A percentile compares a stretch with the other conserved stretches of the same genome.
Evolutionary conservation across 2,329 filamentous ascomycete species (phyloP).

Genomic region (Bimuria novae-zelandiae): DNA sequence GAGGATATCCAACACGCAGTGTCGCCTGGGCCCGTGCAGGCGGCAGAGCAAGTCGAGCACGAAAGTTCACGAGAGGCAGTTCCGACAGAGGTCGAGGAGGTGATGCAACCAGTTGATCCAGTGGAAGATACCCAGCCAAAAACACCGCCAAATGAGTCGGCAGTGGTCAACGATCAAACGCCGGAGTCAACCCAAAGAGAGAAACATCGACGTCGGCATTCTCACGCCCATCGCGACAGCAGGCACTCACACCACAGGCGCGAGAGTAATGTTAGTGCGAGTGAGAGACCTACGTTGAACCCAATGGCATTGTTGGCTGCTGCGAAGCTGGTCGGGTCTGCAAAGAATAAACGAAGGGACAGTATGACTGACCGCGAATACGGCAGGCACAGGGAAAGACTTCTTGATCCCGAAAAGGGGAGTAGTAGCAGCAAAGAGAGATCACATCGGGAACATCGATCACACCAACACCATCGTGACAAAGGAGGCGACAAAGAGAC

Average conservation of each 20-base stretch:
- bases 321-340: slow-evolving; percentile 24
- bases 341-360: slow-evolving; percentile 36
- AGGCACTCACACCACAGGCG: slow-evolving; percentile 34
- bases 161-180: slow-evolving; percentile 28
- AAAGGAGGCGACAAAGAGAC: slow-evolving; percentile 33
- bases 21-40: neutral
- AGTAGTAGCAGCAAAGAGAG: slow-evolving; percentile 36
- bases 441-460: slow-evolving; percentile 31
- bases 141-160: slow-evolving; percentile 34
- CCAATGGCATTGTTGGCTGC: slow-evolving; percentile 23
- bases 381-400: slow-evolving; percentile 23
- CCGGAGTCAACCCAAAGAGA: slow-evolving; percentile 27
- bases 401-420: slow-evolving; percentile 26
- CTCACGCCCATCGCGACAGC: slow-evolving; percentile 33
- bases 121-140: slow-evolving; percentile 6
- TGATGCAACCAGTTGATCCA: neutral
- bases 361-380: slow-evolving; percentile 40
- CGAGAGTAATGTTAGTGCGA: slow-evolving; percentile 37
- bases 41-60: neutral
- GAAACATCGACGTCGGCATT: slow-evolving; percentile 36
- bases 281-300: slow-evolving; percentile 30
- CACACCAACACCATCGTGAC: slow-evolving; percentile 34
- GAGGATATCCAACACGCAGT: neutral
- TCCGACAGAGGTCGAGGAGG: neutral
- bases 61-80: neutral